These are phyloP conservation scores for Euphrasia arctica DNA, from an alignment of 305 asterid genomes.

Conservation along the genomic window DNA sequence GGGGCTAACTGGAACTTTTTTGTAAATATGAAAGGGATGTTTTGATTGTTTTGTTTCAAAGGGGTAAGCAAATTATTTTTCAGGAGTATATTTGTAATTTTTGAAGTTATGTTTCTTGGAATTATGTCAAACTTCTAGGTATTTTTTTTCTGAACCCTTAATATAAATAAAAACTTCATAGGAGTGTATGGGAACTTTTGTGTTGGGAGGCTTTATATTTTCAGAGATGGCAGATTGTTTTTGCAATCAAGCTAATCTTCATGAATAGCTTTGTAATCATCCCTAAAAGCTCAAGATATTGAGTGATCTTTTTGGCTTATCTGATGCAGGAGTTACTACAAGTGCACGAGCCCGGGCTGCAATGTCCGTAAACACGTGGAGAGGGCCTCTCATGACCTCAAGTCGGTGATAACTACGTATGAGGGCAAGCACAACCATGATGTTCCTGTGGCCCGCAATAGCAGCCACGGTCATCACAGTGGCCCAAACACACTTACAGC, in stretches of 20 bases:
- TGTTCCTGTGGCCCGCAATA: constrained; percentile 74
- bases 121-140: not conserved
- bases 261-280: not conserved
- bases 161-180: not conserved
- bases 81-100: not conserved
- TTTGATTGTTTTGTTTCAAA: not conserved
- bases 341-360: constrained; percentile 83
- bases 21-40: not conserved
- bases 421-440: constrained; percentile 91
- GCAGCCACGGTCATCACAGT: constrained; percentile 44
- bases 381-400: constrained; percentile 80
- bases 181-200: too few relatives aligned
- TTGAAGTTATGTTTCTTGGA: not conserved
- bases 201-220: not conserved
- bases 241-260: not conserved
- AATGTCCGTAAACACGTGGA: constrained; percentile 79
- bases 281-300: not conserved
- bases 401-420: constrained; percentile 76
- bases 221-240: not conserved
- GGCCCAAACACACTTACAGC: constrained; percentile 18
- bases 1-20: not conserved
- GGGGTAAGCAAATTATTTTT: not conserved
- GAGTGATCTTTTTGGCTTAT: not conserved
- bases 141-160: not conserved
- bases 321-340: constrained; percentile 76